These are phyloP conservation scores for Iberis pinnata DNA, from an alignment of 345 rosid species.

Conservation along the genomic window DNA sequence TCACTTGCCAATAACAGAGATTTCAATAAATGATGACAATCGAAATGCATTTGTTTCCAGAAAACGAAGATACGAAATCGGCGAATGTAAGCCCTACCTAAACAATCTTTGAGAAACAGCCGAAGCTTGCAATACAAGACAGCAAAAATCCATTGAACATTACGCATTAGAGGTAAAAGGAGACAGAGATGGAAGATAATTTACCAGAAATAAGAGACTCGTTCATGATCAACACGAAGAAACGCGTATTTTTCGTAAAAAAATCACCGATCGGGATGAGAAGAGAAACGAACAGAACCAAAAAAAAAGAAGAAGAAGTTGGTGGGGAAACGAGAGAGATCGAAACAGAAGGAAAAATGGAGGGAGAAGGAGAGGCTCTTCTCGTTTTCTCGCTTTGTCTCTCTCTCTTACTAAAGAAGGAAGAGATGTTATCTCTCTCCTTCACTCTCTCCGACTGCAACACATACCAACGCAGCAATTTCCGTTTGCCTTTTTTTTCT, in stretches of 20 bases:
- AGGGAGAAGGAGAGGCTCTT: conserved; percentile 23
- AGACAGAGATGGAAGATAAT: not conserved
- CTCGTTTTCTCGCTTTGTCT: not conserved
- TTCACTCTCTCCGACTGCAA: conserved; percentile 22
- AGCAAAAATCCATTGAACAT: conserved; percentile 2
- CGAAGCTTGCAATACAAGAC: conserved; percentile 26
- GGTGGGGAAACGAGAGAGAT: not conserved
- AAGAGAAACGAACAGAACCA: conserved; percentile 1
- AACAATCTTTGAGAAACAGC: not conserved
- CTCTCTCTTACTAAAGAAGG: conserved; percentile 14
- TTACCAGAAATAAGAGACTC: conserved; percentile 28
- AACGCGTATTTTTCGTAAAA: not conserved
- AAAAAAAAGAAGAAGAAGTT: not conserved
- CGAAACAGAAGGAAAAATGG: not conserved
- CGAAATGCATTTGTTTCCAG: no score
- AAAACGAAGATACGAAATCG: not conserved
- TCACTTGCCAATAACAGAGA: not conserved
- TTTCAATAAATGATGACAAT: not conserved
- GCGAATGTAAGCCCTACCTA: not conserved
- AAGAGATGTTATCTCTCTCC: conserved; percentile 7
- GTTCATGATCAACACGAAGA: conserved; percentile 23
- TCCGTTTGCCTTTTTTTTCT: not conserved
- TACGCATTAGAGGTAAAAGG: not conserved
- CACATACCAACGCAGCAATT: conserved; percentile 20
- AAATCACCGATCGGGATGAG: not conserved